Evolutionary conservation across 1,284 basidiomycete species (phyloP), one percentile per base, ranked within the genome.

Genomic region (Trametes versicolor): DNA sequence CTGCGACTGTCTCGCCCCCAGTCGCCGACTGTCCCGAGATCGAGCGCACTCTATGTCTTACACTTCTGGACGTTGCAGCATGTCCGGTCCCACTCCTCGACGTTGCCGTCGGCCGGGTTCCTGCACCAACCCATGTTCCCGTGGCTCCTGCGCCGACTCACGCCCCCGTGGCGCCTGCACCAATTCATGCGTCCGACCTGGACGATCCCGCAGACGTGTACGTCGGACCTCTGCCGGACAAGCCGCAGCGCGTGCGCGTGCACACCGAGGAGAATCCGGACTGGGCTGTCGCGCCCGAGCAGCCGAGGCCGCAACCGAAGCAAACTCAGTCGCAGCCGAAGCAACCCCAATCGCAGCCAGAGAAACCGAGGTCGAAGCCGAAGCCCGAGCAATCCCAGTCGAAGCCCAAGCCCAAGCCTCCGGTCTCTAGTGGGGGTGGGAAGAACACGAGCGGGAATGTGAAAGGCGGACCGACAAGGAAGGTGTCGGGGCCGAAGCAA

Each of bases 261-360:
- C 65, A 67, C 19, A 63, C 65, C 3, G 54, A 43, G n/a, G 59
- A 67, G 29, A 47, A 63, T 4, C 65, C 65, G 1, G 65, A 67
- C 47, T 67, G 65, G 65, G 65, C 65, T 2, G 45, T 67, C n/a
- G 65, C 65, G 4, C 58, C 62, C 12, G 47, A 61, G 13, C n/a
- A 19, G 9, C 50, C 41, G 19, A 49, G 23, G 34, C 13, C 37
- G 41, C 15, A 13, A 19, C n/a, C 37, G 15, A 15, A 55, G 8
- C 8, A 21, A 13, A n/a, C 52, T 7, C 12, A 34, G 36, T n/a
- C 47, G 25, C 12, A 23, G 47, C 23, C 23, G n/a, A 7, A 51
- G 29, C 13, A n/a, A n/a, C n/a, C n/a, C n/a, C n/a, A n/a, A n/a
- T n/a, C n/a, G n/a, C n/a, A n/a, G n/a, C n/a, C n/a, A n/a, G n/a